These are phyloP conservation scores for Pestalotiopsis sp. DNA, from an alignment of 2,329 filamentous ascomycete genomes.

Conservation along the genomic window DNA sequence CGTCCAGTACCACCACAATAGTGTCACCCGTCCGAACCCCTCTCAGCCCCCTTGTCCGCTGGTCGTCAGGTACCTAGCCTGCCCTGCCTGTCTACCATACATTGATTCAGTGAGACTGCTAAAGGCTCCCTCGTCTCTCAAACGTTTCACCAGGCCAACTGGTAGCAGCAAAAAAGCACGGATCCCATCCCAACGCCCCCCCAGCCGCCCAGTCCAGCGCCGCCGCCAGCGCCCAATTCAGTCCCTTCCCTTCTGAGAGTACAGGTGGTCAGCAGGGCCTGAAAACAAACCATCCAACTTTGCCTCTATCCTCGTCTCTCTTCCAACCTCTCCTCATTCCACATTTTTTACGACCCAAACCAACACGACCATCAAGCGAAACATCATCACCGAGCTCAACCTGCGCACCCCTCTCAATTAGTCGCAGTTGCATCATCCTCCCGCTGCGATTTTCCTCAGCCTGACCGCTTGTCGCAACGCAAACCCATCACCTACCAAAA, in stretches of 20 bases:
- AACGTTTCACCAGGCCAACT: conserved; percentile 15
- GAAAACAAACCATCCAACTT: background rate
- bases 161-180: background rate
- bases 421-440: background rate
- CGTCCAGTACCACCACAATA: background rate
- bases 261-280: background rate
- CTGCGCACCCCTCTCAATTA: background rate
- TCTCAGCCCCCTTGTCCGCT: background rate
- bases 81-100: background rate
- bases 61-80: background rate
- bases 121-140: background rate
- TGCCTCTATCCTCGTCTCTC: conserved; percentile 3
- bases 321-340: conserved; percentile 15
- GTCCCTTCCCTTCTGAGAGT: background rate
- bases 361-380: conserved; percentile 4
- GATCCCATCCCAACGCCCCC: background rate
- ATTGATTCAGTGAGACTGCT: background rate
- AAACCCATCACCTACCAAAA: background rate
- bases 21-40: background rate
- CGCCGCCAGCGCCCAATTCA: background rate
- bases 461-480: background rate
- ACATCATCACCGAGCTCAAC: background rate
- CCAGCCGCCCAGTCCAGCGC: background rate
- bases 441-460: background rate
- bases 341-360: background rate